Conservation (phyloP, 371 early-diverging fungal genomes). For the Mitosporidium daphniae region DNA sequence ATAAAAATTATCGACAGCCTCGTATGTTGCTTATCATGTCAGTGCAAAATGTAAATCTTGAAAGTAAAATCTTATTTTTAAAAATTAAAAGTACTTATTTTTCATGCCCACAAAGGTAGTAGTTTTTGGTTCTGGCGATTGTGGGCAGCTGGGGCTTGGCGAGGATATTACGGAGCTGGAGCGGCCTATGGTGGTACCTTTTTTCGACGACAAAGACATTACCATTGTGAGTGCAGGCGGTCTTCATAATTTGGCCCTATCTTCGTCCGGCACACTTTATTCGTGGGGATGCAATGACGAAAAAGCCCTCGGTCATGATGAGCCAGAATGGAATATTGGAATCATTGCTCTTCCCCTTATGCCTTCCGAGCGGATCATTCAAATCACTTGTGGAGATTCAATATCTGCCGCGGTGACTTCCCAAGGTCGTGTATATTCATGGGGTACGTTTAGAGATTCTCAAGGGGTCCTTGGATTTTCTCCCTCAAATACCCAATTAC, state of each 20-base stretch:
- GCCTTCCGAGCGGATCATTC: slow-evolving; percentile 24
- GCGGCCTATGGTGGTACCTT: slow-evolving; percentile 24
- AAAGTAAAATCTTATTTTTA: no score
- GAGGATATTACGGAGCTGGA: slow-evolving; percentile 27
- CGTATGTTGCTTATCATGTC: no score
- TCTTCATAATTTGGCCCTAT: slow-evolving; percentile 16
- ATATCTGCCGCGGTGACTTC: slow-evolving; percentile 47
- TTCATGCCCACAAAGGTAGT: no score
- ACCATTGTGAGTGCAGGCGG: slow-evolving; percentile 16
- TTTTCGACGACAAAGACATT: slow-evolving; percentile 16
- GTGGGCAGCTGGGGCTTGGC: slow-evolving; percentile 74
- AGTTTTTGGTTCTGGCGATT: slow-evolving; percentile 67
- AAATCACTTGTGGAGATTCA: slow-evolving; percentile 67
- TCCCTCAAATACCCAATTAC: slow-evolving; percentile 15
- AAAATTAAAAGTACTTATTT: no score
- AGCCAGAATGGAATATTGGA: slow-evolving; percentile 15
- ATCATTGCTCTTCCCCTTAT: slow-evolving; percentile 5
- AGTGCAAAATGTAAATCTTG: no score
- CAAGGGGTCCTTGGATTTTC: slow-evolving; percentile 21
- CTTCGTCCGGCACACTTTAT: slow-evolving; percentile 17
- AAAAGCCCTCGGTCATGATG: slow-evolving; percentile 36
- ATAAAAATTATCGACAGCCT: no score
- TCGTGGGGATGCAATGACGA: slow-evolving; percentile 97
- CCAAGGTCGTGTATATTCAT: slow-evolving; percentile 41
- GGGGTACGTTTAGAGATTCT: slow-evolving; percentile 59